phyloP scores from a whole-genome alignment of 2,329 filamentous ascomycete species.

The Xylaria sp. region DNA sequence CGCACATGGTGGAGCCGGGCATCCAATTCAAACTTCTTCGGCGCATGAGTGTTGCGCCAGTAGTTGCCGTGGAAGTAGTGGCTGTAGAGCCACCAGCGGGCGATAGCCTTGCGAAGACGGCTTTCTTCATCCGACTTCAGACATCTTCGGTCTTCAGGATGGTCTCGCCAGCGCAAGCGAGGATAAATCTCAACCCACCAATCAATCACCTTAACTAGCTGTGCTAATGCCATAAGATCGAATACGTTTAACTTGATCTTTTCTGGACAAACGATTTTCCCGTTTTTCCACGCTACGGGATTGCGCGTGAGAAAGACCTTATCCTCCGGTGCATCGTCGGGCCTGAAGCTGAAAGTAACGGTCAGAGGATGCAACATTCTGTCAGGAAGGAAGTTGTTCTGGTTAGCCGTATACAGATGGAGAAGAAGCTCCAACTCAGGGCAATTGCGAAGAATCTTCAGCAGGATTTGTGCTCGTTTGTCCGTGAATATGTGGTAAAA shows the following conservation, averaged over 20 bases:
- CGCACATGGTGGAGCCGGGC: conserved; percentile 38
- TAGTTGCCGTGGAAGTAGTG: conserved; percentile 57
- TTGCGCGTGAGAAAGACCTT: conserved; percentile 29
- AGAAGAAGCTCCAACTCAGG: conserved; percentile 53
- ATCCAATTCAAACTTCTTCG: conserved; percentile 34
- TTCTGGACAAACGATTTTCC: conserved; percentile 33
- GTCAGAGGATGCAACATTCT: conserved; percentile 37
- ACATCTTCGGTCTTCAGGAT: conserved; percentile 51
- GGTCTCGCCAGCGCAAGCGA: conserved; percentile 53
- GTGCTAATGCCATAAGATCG: conserved; percentile 41
- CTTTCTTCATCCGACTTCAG: conserved; percentile 50
- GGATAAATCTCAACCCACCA: conserved; percentile 49
- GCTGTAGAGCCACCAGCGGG: conserved; percentile 61
- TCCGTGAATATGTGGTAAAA: conserved; percentile 49
- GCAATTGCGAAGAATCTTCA: conserved; percentile 49
- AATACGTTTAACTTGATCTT: conserved; percentile 32
- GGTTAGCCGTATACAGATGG: conserved; percentile 52
- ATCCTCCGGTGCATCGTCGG: conserved; percentile 17
- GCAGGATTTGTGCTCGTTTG: conserved; percentile 50
- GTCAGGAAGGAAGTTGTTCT: conserved; percentile 33
- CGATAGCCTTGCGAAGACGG: conserved; percentile 57
- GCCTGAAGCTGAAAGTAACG: conserved; percentile 31
- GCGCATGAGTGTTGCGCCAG: conserved; percentile 34
- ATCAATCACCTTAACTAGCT: conserved; percentile 43
- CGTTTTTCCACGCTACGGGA: conserved; percentile 27